Evolutionary conservation across 805 yeast genomes (phyloP).

Genomic region (Huiozyma naganishii): DNA sequence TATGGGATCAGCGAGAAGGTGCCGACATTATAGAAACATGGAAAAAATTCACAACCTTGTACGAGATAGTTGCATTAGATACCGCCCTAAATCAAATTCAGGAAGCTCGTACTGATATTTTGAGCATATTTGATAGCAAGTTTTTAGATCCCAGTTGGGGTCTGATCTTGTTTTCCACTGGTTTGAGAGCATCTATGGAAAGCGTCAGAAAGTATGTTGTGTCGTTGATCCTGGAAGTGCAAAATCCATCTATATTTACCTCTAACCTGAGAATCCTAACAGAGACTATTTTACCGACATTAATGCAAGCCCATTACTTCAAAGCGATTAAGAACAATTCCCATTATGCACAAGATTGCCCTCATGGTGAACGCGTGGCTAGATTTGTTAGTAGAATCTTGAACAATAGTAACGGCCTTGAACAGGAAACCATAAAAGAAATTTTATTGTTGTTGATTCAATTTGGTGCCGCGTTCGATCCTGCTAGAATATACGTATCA

Average conservation of each 20-base stretch:
- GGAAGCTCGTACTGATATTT: constrained; percentile 60
- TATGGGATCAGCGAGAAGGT: constrained; percentile 23
- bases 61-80: constrained; percentile 74
- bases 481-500: constrained; percentile 52
- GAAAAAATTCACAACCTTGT: constrained; percentile 63
- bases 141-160: constrained; percentile 68
- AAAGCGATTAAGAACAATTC: constrained; percentile 19
- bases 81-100: constrained; percentile 78
- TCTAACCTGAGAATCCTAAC: constrained; percentile 30
- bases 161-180: constrained; percentile 60
- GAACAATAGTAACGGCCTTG: neutral
- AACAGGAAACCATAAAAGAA: constrained; percentile 8
- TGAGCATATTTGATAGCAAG: constrained; percentile 37
- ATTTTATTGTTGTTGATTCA: constrained; percentile 39
- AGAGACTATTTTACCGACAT: constrained; percentile 41
- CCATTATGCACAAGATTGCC: constrained; percentile 32
- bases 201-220: constrained; percentile 58
- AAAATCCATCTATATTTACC: constrained; percentile 38
- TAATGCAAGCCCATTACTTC: constrained; percentile 56
- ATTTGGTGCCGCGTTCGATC: constrained; percentile 48
- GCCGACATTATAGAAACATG: constrained; percentile 37
- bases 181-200: constrained; percentile 66
- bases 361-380: constrained; percentile 44
- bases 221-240: constrained; percentile 42
- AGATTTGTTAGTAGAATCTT: constrained; percentile 30